These are phyloP conservation scores for Durotheca rogersii DNA, from an alignment of 495 filamentous ascomycete species.

Conservation along the genomic window DNA sequence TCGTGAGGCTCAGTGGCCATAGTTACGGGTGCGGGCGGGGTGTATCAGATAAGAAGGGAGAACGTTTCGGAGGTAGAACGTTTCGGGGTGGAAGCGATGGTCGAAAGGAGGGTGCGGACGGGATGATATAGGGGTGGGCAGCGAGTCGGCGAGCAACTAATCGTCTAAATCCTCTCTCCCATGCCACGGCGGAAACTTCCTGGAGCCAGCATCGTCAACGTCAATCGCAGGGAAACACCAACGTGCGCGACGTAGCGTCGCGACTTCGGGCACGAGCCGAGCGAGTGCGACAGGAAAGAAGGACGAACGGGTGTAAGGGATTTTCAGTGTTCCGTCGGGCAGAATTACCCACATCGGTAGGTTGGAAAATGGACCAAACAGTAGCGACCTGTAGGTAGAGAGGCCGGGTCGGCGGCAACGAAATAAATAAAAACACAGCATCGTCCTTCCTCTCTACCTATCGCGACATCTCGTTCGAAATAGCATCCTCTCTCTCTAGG, in stretches of 20 bases:
- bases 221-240: constrained; percentile 4
- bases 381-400: too few species aligned
- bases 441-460: too few species aligned
- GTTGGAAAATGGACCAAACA: too few species aligned
- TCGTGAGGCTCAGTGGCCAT: constrained; percentile 42
- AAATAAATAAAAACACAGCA: too few species aligned
- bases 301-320: constrained; percentile 3
- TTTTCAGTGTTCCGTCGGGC: constrained; percentile 22
- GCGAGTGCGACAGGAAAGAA: constrained; percentile 6
- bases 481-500: too few species aligned
- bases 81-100: too few species aligned
- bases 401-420: too few species aligned
- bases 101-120: too few species aligned
- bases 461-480: too few species aligned
- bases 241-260: neutral
- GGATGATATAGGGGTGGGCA: too few species aligned
- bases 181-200: constrained; percentile 6
- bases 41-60: neutral
- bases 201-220: neutral
- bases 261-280: neutral
- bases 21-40: neutral
- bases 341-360: too few species aligned
- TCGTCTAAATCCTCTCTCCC: neutral
- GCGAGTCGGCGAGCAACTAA: neutral
- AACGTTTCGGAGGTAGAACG: neutral